Percentiles rank a stretch among this genome's conserved stretches.
Evolutionary conservation across 108 stramenopile species (phyloP).

Genomic region (Pseudonitzschia pungens): DNA sequence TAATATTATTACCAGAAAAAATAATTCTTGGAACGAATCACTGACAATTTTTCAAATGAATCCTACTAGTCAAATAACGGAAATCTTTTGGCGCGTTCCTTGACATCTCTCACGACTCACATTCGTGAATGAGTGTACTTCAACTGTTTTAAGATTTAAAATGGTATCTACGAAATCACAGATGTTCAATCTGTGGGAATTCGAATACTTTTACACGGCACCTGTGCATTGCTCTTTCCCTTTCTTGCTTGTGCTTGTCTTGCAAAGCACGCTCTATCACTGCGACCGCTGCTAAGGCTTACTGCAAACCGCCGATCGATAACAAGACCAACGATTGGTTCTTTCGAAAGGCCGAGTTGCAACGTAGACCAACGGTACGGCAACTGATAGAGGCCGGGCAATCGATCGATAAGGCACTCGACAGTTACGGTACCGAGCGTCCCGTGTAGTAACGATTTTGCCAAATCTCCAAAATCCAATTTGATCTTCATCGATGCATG

Average conservation of each 20-base stretch:
- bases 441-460: background rate
- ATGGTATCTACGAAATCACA: background rate
- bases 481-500: background rate
- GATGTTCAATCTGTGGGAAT: slow-evolving; percentile 1
- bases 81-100: background rate
- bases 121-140: background rate
- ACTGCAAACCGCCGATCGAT: background rate
- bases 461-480: background rate
- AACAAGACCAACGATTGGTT: slow-evolving; percentile 2
- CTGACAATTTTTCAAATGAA: too few relatives aligned
- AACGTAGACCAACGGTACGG: background rate
- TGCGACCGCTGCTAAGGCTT: background rate
- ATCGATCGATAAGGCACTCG: background rate
- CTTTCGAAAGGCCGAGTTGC: slow-evolving; percentile 8
- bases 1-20: too few relatives aligned
- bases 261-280: background rate
- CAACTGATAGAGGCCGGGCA: background rate
- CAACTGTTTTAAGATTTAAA: background rate
- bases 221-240: background rate
- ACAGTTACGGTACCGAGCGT: background rate
- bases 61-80: too few relatives aligned
- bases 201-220: background rate
- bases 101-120: background rate
- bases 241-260: background rate
- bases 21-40: too few relatives aligned